These are phyloP conservation scores for Ophiorrhiza pumila DNA, from an alignment of 257 asterid genomes.

Conservation along the genomic window DNA sequence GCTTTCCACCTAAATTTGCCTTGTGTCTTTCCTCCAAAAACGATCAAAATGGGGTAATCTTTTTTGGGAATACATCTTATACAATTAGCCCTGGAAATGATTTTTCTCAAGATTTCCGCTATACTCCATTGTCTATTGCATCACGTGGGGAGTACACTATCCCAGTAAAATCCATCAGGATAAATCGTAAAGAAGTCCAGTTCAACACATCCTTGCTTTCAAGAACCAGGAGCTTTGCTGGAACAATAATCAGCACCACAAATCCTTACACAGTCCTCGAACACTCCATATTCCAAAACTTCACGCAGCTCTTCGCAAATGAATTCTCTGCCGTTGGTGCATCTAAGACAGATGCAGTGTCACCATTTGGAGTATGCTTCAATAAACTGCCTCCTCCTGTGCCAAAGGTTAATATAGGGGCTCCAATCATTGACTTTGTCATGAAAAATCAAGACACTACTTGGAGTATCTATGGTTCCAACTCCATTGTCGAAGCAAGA, in stretches of 20 bases:
- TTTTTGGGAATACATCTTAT: slow-evolving; percentile 36
- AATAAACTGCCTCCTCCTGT: slow-evolving; percentile 18
- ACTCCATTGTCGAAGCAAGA: slow-evolving; percentile 27
- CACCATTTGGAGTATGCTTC: slow-evolving; percentile 48
- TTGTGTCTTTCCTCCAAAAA: slow-evolving; percentile 37
- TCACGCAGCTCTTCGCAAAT: slow-evolving; percentile 20
- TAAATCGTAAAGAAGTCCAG: slow-evolving; percentile 27
- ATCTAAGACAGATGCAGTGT: slow-evolving; percentile 27
- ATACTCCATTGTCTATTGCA: slow-evolving; percentile 41
- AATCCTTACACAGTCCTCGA: slow-evolving; percentile 41
- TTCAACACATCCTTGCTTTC: slow-evolving; percentile 33
- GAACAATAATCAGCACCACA: slow-evolving; percentile 45
- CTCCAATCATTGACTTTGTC: slow-evolving; percentile 40
- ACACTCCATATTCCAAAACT: slow-evolving; percentile 26
- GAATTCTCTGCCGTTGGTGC: slow-evolving; percentile 25
- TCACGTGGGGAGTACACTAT: slow-evolving; percentile 42
- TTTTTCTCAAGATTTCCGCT: slow-evolving; percentile 5
- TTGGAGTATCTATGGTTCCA: slow-evolving; percentile 29
- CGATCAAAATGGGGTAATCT: slow-evolving; percentile 31
- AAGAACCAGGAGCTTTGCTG: slow-evolving; percentile 25
- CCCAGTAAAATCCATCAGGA: slow-evolving; percentile 31
- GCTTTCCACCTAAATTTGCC: slow-evolving; percentile 39
- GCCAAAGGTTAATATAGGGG: slow-evolving; percentile 19
- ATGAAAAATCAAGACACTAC: slow-evolving; percentile 25
- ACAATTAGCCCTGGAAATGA: slow-evolving; percentile 2